Evolutionary conservation across 208 protist species (phyloP).

Genomic region (Leishmania aethiopica): DNA sequence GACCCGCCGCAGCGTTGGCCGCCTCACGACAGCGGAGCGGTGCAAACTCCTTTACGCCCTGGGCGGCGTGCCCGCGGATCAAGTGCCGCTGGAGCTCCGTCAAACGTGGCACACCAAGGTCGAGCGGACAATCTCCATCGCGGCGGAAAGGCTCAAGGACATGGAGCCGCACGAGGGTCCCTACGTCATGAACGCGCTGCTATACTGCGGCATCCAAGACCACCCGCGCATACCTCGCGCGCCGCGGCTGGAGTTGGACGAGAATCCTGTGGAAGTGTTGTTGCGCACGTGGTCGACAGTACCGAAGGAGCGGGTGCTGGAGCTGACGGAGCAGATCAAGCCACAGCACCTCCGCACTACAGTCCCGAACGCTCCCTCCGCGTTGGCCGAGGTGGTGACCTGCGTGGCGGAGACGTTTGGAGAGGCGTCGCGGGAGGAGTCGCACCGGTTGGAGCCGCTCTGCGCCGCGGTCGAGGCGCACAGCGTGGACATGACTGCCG

Average conservation of each 20-base stretch:
- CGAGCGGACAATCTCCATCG: slow-evolving; percentile 45
- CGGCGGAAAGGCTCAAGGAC: slow-evolving; percentile 58
- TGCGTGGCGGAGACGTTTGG: slow-evolving; percentile 59
- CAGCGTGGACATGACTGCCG: slow-evolving; percentile 53
- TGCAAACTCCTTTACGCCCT: slow-evolving; percentile 85
- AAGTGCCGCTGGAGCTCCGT: slow-evolving; percentile 51
- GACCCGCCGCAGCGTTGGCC: slow-evolving; percentile 48
- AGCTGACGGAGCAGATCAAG: slow-evolving; percentile 78
- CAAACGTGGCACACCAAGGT: slow-evolving; percentile 71
- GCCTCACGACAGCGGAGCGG: slow-evolving; percentile 58
- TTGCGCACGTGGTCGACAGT: slow-evolving; percentile 71
- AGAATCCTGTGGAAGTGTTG: slow-evolving; percentile 83
- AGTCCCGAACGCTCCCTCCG: slow-evolving; percentile 28
- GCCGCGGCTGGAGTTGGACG: slow-evolving; percentile 26
- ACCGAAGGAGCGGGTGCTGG: slow-evolving; percentile 76
- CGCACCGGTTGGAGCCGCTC: slow-evolving; percentile 66
- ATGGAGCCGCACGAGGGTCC: slow-evolving; percentile 72
- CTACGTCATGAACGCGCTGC: slow-evolving; percentile 79
- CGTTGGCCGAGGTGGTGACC: slow-evolving; percentile 55
- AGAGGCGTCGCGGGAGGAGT: slow-evolving; percentile 34
- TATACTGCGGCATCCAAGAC: slow-evolving; percentile 61
- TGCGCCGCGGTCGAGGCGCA: slow-evolving; percentile 66
- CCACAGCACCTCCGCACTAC: slow-evolving; percentile 52
- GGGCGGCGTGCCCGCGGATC: slow-evolving; percentile 40
- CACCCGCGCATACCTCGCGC: slow-evolving; percentile 73